Evolutionary conservation across 139 green algal genomes (phyloP).

Genomic region (Trebouxia sp.): DNA sequence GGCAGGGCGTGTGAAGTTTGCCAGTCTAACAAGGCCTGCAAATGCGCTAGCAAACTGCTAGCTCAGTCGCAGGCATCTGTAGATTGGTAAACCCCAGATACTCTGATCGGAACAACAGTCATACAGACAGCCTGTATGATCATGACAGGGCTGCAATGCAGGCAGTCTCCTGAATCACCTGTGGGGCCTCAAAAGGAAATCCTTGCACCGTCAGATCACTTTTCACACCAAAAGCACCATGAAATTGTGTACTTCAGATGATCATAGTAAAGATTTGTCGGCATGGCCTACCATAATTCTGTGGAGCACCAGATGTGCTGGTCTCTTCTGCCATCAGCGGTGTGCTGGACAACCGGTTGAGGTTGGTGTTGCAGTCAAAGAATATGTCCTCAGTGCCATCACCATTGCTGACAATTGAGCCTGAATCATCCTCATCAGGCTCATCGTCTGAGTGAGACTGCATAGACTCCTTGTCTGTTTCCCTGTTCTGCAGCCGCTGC

Average conservation of each 20-base stretch:
- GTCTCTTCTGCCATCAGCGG: background rate
- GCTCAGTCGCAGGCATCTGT: no score
- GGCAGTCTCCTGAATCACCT: background rate
- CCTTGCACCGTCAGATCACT: no score
- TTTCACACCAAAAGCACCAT: background rate
- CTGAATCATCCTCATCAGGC: conserved; percentile 19
- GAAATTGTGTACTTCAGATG: background rate
- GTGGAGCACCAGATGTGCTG: background rate
- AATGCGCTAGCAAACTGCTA: no score
- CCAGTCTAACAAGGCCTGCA: no score
- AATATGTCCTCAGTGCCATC: conserved; percentile 32
- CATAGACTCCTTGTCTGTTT: background rate
- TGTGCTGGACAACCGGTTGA: background rate
- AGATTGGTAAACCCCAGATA: no score
- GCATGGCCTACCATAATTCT: background rate
- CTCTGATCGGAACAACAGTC: no score
- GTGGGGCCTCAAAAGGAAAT: background rate
- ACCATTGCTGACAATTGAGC: background rate
- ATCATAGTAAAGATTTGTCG: background rate
- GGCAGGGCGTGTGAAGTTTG: no score
- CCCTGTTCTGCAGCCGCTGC: conserved; percentile 28
- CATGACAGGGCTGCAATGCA: no score
- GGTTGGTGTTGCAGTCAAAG: conserved; percentile 33
- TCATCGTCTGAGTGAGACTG: conserved; percentile 5
- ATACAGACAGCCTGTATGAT: no score